Evolutionary conservation across 495 filamentous ascomycete species (phyloP).

Genomic region (Rhizodiscina lignyota): DNA sequence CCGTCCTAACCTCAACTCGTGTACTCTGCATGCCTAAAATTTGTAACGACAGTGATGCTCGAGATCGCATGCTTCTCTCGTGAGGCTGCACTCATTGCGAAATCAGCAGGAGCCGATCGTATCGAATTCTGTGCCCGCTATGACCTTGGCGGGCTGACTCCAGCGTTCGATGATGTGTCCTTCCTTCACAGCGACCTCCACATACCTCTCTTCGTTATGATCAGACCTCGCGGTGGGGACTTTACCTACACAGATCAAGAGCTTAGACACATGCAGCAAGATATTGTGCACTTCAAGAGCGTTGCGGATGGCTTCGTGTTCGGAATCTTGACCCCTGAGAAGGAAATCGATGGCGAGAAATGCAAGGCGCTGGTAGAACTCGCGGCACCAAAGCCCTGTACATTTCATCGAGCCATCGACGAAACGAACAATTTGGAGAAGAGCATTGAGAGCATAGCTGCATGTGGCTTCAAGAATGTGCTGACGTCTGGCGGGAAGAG

Average conservation of each 20-base stretch:
- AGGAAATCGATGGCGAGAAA: slow-evolving; percentile 19
- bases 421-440: slow-evolving; percentile 19
- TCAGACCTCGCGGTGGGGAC: slow-evolving; percentile 25
- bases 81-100: slow-evolving; percentile 27
- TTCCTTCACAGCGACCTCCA: slow-evolving; percentile 8
- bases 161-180: slow-evolving; percentile 6
- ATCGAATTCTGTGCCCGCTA: slow-evolving; percentile 30
- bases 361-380: slow-evolving; percentile 24
- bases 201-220: slow-evolving; percentile 34
- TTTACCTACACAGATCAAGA: slow-evolving; percentile 26
- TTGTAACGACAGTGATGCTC: too few relatives aligned
- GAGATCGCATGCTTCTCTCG: too few relatives aligned
- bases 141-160: slow-evolving; percentile 15
- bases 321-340: slow-evolving; percentile 21
- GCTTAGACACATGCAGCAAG: slow-evolving; percentile 25
- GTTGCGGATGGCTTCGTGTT: slow-evolving; percentile 34
- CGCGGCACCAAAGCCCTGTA: slow-evolving; percentile 28
- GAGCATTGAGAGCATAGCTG: slow-evolving; percentile 18
- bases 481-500: slow-evolving; percentile 29
- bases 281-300: slow-evolving; percentile 18
- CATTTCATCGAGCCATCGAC: slow-evolving; percentile 39
- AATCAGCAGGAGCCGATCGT: slow-evolving; percentile 25
- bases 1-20: too few relatives aligned
- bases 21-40: too few relatives aligned
- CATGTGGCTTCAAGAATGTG: slow-evolving; percentile 28